phyloP scores from a whole-genome alignment of 306 rosid genomes.

The Fragaria nilgerrensis region DNA sequence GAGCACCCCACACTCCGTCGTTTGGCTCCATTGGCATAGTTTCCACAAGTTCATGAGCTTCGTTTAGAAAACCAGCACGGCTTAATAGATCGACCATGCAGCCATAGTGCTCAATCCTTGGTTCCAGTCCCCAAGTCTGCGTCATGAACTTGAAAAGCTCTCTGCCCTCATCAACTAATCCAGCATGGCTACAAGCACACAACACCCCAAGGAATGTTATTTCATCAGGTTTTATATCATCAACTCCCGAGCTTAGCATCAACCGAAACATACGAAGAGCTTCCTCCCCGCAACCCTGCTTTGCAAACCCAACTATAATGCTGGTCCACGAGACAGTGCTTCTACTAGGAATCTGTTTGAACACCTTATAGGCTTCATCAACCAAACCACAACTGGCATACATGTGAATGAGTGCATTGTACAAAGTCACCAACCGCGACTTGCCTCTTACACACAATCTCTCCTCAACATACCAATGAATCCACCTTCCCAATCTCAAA shows the following conservation, averaged over 20 bases:
- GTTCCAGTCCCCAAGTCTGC: conserved; percentile 48
- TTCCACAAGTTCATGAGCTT: conserved; percentile 55
- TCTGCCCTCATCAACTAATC: conserved; percentile 59
- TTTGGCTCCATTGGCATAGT: conserved; percentile 75
- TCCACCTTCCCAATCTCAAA: conserved; percentile 63
- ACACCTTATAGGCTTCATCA: conserved; percentile 52
- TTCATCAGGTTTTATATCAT: conserved; percentile 62
- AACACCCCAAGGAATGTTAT: conserved; percentile 65
- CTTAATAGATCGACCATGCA: conserved; percentile 88
- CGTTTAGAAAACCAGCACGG: conserved; percentile 73
- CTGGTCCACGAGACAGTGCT: conserved; percentile 75
- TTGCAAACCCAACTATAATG: conserved; percentile 67
- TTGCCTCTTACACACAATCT: conserved; percentile 26
- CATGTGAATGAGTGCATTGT: conserved; percentile 82
- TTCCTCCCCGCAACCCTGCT: conserved; percentile 65
- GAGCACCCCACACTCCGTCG: conserved; percentile 72
- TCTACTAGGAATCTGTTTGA: conserved; percentile 45
- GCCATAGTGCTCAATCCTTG: conserved; percentile 74
- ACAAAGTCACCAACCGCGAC: conserved; percentile 44
- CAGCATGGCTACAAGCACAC: conserved; percentile 78
- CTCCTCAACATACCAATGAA: conserved; percentile 46
- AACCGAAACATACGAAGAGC: conserved; percentile 55
- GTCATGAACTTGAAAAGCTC: conserved; percentile 54
- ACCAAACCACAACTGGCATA: conserved; percentile 63
- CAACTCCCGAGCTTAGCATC: conserved; percentile 46